Percentiles rank a stretch among this genome's conserved stretches.
phyloP scores from a whole-genome alignment of 2,329 filamentous ascomycete species.

The Purpureocillium lavendulum region DNA sequence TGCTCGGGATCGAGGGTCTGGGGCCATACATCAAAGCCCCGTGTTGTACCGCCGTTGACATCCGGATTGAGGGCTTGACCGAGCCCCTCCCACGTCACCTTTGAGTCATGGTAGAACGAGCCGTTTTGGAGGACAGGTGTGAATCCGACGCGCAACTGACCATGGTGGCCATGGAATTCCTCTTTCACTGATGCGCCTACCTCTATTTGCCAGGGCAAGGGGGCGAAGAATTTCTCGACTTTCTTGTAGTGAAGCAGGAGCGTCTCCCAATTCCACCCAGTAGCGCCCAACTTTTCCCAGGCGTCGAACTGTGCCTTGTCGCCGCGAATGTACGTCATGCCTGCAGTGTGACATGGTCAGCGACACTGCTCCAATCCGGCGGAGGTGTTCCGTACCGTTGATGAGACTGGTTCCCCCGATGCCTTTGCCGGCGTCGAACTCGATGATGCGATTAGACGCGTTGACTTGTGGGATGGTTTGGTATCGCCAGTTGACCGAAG shows the following conservation, averaged over 20 bases:
- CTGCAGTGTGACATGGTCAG: conserved; percentile 11
- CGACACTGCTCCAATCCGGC: no score
- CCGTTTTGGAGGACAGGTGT: conserved; percentile 23
- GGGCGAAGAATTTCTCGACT: conserved; percentile 26
- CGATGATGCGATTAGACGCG: no score
- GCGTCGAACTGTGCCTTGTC: conserved; percentile 31
- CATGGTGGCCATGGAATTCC: conserved; percentile 23
- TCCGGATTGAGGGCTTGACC: conserved; percentile 26
- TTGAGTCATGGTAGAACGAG: conserved; percentile 17
- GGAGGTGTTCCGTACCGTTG: no score
- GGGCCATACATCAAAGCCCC: conserved; percentile 28
- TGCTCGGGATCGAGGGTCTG: conserved; percentile 28
- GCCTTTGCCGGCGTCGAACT: no score
- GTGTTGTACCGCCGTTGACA: conserved; percentile 27
- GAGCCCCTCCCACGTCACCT: conserved; percentile 22
- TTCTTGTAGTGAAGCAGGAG: conserved; percentile 39
- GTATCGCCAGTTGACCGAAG: no score
- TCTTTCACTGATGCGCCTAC: conserved; percentile 26
- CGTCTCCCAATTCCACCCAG: conserved; percentile 35
- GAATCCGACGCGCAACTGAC: conserved; percentile 28
- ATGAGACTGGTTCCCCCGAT: no score
- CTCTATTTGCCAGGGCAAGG: conserved; percentile 21
- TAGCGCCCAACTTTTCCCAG: conserved; percentile 33
- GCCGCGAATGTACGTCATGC: conserved; percentile 38
- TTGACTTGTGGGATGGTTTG: no score